A percentile compares a stretch with the other conserved stretches of the same genome.
phyloP scores from a whole-genome alignment of 148 eudicot species.

The Camellia sinensis region DNA sequence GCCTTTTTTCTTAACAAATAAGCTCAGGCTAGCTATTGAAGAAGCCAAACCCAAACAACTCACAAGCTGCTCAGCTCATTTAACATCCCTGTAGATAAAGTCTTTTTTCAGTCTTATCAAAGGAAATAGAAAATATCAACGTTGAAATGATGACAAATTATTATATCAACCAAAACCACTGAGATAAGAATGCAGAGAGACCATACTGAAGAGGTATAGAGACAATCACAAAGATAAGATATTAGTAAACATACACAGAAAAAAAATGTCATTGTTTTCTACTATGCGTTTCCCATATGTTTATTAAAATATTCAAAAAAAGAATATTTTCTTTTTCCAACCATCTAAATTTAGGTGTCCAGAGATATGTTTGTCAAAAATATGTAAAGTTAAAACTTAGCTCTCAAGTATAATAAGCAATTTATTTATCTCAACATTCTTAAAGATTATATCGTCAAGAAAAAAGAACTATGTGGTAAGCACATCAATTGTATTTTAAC shows the following conservation, averaged over 20 bases:
- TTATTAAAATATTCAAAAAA: not conserved
- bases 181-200: not conserved
- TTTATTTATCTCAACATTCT: too few species aligned
- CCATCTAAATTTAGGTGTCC: not conserved
- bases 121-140: not conserved
- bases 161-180: not conserved
- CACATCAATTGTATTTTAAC: slow-evolving; percentile 1
- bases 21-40: too few species aligned
- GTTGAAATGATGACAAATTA: too few species aligned
- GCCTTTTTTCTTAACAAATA: too few species aligned
- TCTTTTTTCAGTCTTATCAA: not conserved
- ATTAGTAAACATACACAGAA: not conserved
- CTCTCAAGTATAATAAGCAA: not conserved
- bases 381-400: not conserved
- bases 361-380: not conserved
- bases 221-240: not conserved
- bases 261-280: not conserved
- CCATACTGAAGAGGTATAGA: not conserved
- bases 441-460: too few species aligned
- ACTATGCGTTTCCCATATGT: not conserved
- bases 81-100: too few species aligned
- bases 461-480: not conserved
- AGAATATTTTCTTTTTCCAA: not conserved
- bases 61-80: too few species aligned
- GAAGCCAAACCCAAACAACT: too few species aligned